phyloP scores from a whole-genome alignment of 164 flowering plant species.

The Kalanchoe fedtschenkoi region DNA sequence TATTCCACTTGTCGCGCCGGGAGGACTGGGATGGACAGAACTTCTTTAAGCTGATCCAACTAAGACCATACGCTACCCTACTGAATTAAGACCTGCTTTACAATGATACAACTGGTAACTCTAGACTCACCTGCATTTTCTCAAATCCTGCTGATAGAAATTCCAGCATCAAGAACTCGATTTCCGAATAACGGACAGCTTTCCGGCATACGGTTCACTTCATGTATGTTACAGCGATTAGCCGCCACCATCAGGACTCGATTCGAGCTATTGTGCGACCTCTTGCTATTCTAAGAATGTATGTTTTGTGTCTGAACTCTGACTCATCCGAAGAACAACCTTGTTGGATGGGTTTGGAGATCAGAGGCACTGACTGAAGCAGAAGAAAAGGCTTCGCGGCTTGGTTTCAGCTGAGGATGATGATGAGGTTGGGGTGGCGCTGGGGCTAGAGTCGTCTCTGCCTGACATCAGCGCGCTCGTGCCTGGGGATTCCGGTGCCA shows the following conservation, averaged over 20 bases:
- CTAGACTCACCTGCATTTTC: neutral
- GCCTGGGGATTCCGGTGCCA: constrained; percentile 92
- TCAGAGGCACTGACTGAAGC: constrained; percentile 65
- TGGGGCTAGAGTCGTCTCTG: constrained; percentile 29
- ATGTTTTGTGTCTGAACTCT: too few species aligned
- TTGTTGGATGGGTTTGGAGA: neutral
- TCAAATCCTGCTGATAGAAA: neutral
- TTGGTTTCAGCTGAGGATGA: constrained; percentile 22
- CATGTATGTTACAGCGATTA: neutral
- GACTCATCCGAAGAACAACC: neutral
- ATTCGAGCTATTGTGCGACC: neutral
- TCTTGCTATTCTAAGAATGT: too few species aligned
- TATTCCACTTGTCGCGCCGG: too few species aligned
- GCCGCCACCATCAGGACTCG: neutral
- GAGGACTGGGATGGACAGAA: too few species aligned
- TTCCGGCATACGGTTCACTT: neutral
- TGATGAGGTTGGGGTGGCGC: neutral
- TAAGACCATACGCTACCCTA: neutral
- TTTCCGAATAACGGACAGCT: neutral
- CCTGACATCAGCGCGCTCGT: constrained; percentile 73
- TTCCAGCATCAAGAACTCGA: too few species aligned
- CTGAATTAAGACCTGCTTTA: neutral
- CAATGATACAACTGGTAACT: neutral
- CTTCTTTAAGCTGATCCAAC: neutral
- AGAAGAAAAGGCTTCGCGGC: constrained; percentile 52